Evolutionary conservation across 768 basidiomycete genomes (phyloP).

Genomic region (Amanita pallidorosea): DNA sequence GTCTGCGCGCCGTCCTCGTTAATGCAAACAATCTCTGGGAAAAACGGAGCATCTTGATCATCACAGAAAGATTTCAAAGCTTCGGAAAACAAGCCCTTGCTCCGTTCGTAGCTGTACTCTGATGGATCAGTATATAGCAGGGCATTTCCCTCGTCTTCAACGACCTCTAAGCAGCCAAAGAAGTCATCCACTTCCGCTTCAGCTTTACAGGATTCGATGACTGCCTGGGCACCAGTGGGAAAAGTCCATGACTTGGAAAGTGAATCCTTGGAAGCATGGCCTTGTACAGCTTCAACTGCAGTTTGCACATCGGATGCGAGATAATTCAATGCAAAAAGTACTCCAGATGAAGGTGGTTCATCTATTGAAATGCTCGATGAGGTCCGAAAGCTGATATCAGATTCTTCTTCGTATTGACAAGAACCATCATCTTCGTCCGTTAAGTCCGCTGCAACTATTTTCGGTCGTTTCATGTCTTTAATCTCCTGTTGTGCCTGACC

Average conservation of each 20-base stretch:
- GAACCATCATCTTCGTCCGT: slow-evolving; percentile 26
- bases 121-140: slow-evolving; percentile 31
- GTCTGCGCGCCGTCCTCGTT: slow-evolving; percentile 34
- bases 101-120: slow-evolving; percentile 40
- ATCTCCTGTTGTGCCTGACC: slow-evolving; percentile 7
- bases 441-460: slow-evolving; percentile 26
- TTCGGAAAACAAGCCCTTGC: slow-evolving; percentile 49
- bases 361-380: slow-evolving; percentile 47
- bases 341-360: slow-evolving; percentile 26
- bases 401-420: slow-evolving; percentile 57
- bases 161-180: slow-evolving; percentile 60
- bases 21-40: slow-evolving; percentile 29
- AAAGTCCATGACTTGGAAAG: slow-evolving; percentile 69
- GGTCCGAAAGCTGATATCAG: slow-evolving; percentile 35
- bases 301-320: background rate
- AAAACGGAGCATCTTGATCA: slow-evolving; percentile 40
- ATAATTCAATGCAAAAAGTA: slow-evolving; percentile 14
- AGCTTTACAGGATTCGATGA: slow-evolving; percentile 14
- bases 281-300: slow-evolving; percentile 4
- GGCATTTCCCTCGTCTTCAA: slow-evolving; percentile 26
- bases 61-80: slow-evolving; percentile 36
- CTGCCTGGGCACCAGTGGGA: slow-evolving; percentile 28
- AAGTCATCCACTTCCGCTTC: slow-evolving; percentile 59
- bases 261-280: slow-evolving; percentile 28
- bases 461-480: slow-evolving; percentile 15